phyloP scores from a whole-genome alignment of 2,329 filamentous ascomycete genomes.

The Neospermospora avenae region DNA sequence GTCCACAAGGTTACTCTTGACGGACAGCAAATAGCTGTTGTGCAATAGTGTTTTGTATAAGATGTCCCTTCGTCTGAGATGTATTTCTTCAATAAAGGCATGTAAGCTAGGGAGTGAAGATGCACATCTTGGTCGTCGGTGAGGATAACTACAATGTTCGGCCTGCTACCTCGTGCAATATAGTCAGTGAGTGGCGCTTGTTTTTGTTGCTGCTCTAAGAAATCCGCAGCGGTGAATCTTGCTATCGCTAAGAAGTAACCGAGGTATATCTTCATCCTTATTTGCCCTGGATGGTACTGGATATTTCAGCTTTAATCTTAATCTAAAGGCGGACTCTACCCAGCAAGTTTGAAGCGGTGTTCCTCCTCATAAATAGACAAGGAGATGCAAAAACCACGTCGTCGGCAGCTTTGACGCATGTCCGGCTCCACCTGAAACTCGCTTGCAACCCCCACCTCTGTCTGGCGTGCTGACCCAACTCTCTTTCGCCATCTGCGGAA shows the following conservation, averaged over 20 bases:
- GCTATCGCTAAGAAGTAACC: constrained; percentile 11
- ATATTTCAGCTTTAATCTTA: background rate
- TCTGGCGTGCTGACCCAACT: background rate
- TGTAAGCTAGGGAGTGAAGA: constrained; percentile 56
- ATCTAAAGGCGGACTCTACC: background rate
- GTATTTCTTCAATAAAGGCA: constrained; percentile 52
- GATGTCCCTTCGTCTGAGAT: constrained; percentile 53
- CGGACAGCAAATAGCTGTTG: constrained; percentile 60
- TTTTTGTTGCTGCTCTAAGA: background rate
- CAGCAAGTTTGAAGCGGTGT: too few species aligned
- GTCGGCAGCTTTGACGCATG: too few species aligned
- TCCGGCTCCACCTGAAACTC: background rate
- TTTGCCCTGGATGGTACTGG: background rate
- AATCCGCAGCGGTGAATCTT: constrained; percentile 11
- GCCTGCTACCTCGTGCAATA: constrained; percentile 26
- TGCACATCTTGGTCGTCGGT: constrained; percentile 64
- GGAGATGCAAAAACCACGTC: too few species aligned
- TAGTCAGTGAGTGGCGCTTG: constrained; percentile 11
- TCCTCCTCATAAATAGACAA: too few species aligned
- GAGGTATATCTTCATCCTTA: constrained; percentile 11
- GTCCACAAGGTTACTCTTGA: constrained; percentile 60
- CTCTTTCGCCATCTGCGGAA: background rate
- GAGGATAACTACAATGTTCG: constrained; percentile 61
- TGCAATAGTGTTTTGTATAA: constrained; percentile 58
- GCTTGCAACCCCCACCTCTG: background rate